Evolutionary conservation across 805 yeast species (phyloP), one percentile per base, ranked within the genome.

Genomic region (Lachancea quebecensis): DNA sequence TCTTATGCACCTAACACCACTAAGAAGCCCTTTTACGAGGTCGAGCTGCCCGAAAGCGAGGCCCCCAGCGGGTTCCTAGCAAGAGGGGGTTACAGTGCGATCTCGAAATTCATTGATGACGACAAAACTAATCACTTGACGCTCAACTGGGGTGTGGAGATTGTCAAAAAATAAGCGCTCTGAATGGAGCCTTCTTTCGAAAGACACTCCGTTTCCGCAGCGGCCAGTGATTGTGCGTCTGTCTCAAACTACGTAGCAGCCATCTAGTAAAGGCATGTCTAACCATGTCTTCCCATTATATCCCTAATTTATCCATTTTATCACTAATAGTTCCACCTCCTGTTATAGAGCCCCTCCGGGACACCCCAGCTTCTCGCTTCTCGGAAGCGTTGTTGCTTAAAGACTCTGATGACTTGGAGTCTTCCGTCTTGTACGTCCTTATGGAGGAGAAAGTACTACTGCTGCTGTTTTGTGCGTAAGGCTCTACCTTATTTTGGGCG

Each of bases 51-150:
- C 3, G 79, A 77, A 58, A 89, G 85, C 48, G 95, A 88, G 64
- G 96, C 96, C 5, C 97, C 97, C 32, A 75, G 87, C 38, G 97
- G 97, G 1, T 65, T 90, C 64, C 66, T 90, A 51, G 95, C 93
- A 2, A 78, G 97, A 66, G 96, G 96, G 34, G 73, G 78, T 40
- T 90, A 87, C 68, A 76, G 81, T 37, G 95, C 95, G 6, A 72
- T 76, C 31, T 81, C 95, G 12, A 85, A 83, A 64, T 88, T 89
- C 58, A 72, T 85, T 38, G 96, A 90, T 58, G 96, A 89, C 65
- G 96, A 90, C 64, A 80, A 82, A 55, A 74, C 71, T 17, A 75
- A 74, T 42, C 95, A 88, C 64, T 72, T 86, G 62, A 72, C 77
- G 31, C 71, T 87, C 54, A 85, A 91, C 39, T 90, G 96, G 96